Base-by-base conservation (phyloP, 2,329 filamentous ascomycete genomes). In the Didymella arachidicola region DNA sequence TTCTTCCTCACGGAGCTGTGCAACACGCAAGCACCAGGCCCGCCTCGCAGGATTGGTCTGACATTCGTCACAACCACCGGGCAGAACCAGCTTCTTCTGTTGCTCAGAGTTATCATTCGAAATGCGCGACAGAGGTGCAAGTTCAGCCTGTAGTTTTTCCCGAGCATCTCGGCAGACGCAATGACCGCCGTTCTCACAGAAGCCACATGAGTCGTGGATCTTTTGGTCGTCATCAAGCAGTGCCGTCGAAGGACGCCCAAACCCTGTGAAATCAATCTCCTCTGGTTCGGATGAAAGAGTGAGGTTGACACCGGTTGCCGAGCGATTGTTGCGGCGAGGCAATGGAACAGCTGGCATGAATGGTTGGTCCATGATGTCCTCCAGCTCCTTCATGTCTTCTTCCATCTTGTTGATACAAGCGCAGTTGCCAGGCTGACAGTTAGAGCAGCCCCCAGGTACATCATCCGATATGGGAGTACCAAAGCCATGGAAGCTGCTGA, bases 61-160 rank as follows among this genome's bases (percentile, higher is more conserved):
- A 48, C 75, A 78, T 44, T 73, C 73, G 11, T 64, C 66, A 57
- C 75, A 78, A 38, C 72, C 72, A n/a, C 75, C 75, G 2, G 75
- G 74, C 30, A 57, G 18, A 14, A 52, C 38, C 1, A 30, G 22
- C 32, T 50, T 53, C 32, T 53, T 58, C 30, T 48, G 34, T 39
- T 58, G 56, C 12, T 34, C 36, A n/a, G 54, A 42, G 18, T 16
- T 22, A n/a, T 26, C 3, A 60, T 69, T 42, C 44, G 61, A 22
- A 54, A 51, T 8, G 59, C 39, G 18, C 14, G 60, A 52, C 7
- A 52, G 14, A 18, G 64, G 55, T 12, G 58, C 53, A 18, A 64
- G 48, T 16, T 66, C 60, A 25, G 67, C 65, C 54, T 36, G 51
- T 49, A 25, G 58, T 45, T 58, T 58, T 50, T 58, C 56, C 16